phyloP scores from a whole-genome alignment of 192 early-diverging fungal species.

The Gryganskiella cystojenkinii region DNA sequence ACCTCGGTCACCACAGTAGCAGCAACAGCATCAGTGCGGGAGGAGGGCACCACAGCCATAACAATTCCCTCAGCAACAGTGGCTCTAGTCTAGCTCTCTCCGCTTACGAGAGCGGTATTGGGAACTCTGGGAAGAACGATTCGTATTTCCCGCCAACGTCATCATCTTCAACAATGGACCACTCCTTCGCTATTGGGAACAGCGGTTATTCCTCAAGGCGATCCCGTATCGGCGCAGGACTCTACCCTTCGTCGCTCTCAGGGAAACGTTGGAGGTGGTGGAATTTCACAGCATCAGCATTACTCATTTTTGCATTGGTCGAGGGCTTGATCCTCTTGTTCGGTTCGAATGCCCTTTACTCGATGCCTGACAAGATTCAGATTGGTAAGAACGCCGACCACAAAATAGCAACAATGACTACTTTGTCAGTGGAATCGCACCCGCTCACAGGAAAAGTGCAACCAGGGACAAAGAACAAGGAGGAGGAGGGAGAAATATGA shows the following conservation, averaged over 20 bases:
- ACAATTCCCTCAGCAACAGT: not conserved
- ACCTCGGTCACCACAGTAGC: not conserved
- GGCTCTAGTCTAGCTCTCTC: not conserved
- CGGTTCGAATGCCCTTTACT: slow-evolving; percentile 42
- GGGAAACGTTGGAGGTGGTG: slow-evolving; percentile 52
- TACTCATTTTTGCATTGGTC: slow-evolving; percentile 40
- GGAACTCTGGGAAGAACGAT: slow-evolving; percentile 6
- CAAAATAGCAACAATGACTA: not conserved
- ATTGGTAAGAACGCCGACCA: slow-evolving; percentile 33
- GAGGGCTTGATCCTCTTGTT: slow-evolving; percentile 45
- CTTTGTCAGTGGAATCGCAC: slow-evolving; percentile 5
- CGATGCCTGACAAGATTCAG: slow-evolving; percentile 47
- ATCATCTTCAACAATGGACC: slow-evolving; percentile 20
- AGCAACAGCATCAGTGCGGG: slow-evolving; percentile 8
- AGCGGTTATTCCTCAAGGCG: slow-evolving; percentile 27
- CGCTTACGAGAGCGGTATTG: not conserved
- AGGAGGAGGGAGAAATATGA: not conserved
- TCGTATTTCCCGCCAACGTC: slow-evolving; percentile 32
- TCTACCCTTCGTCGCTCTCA: slow-evolving; percentile 3
- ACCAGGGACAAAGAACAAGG: not conserved
- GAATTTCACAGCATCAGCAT: slow-evolving; percentile 33
- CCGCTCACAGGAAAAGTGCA: not conserved
- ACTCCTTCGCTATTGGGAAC: slow-evolving; percentile 29
- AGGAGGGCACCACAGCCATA: not conserved
- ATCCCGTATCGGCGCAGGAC: slow-evolving; percentile 15